These are phyloP conservation scores for Sclerotinia subarctica DNA, from an alignment of 2,329 filamentous ascomycete genomes.

Conservation along the genomic window DNA sequence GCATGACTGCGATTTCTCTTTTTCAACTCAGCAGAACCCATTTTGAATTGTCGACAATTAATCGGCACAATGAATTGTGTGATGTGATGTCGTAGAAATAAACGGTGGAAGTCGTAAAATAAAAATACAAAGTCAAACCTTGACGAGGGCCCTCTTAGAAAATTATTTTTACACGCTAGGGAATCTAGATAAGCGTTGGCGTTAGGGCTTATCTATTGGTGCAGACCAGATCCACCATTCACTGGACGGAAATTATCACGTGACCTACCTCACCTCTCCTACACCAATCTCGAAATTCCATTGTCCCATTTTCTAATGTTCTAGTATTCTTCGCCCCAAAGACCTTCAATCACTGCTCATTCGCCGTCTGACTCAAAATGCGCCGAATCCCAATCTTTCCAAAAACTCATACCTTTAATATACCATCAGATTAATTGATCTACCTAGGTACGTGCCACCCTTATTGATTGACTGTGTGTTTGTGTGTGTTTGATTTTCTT, in stretches of 20 bases:
- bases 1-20: slow-evolving; percentile 40
- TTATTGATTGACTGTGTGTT: neutral
- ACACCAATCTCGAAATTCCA: too few relatives aligned
- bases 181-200: neutral
- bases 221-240: neutral
- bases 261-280: too few relatives aligned
- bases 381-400: too few relatives aligned
- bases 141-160: neutral
- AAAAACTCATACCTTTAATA: neutral
- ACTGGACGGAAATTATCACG: neutral
- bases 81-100: neutral
- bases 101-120: too few relatives aligned
- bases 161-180: slow-evolving; percentile 18
- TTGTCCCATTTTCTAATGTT: too few relatives aligned
- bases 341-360: too few relatives aligned
- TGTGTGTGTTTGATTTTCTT: slow-evolving; percentile 11
- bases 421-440: slow-evolving; percentile 9
- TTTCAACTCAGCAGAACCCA: slow-evolving; percentile 36
- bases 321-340: too few relatives aligned
- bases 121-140: neutral
- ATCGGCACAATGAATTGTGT: neutral
- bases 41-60: slow-evolving; percentile 18
- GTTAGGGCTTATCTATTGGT: slow-evolving; percentile 13
- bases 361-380: too few relatives aligned
- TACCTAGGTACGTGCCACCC: neutral